Percentiles rank a stretch among this genome's conserved stretches.
Evolutionary conservation across 257 asterid species (phyloP).

Genomic region (Solanum dulcamara): DNA sequence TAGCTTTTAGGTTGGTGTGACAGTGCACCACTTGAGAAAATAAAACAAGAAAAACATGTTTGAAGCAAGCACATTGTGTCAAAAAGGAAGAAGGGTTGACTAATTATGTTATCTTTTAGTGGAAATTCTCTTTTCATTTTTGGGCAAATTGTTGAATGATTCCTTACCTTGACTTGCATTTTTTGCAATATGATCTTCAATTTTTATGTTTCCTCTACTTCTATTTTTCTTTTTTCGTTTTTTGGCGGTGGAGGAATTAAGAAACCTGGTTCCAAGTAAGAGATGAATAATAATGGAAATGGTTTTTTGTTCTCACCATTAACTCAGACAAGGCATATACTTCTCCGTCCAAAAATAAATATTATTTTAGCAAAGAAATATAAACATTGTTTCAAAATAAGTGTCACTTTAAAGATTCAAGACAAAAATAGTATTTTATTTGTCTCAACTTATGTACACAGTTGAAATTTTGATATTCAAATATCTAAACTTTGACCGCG

Average conservation of each 20-base stretch:
- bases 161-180: background rate
- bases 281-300: background rate
- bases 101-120: background rate
- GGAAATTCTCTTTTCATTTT: background rate
- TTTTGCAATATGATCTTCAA: background rate
- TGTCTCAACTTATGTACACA: no score
- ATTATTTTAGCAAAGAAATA: no score
- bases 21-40: background rate
- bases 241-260: background rate
- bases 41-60: background rate
- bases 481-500: no score
- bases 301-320: background rate
- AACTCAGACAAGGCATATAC: background rate
- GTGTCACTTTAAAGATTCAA: no score
- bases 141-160: background rate
- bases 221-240: background rate
- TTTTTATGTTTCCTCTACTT: background rate
- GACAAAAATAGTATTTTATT: no score
- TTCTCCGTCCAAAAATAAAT: no score
- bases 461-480: no score
- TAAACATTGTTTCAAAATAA: no score
- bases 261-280: background rate
- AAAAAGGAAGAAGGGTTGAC: background rate
- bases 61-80: background rate
- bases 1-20: background rate